Base-by-base conservation (phyloP, 2,329 filamentous ascomycete genomes). In the Cucurbitaria berberidis region DNA sequence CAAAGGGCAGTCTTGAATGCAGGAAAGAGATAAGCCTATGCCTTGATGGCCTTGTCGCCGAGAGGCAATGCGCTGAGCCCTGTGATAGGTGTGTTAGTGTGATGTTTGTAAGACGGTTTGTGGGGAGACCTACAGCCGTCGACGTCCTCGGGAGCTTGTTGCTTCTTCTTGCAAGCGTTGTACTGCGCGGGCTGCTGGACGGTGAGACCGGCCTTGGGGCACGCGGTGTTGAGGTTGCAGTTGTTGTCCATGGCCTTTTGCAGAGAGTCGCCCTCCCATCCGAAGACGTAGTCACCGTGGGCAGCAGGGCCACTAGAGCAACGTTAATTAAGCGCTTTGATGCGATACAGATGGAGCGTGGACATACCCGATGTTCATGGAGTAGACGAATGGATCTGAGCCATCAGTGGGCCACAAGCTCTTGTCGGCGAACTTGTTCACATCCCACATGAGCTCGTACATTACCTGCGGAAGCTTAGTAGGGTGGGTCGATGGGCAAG, bases 221-320 rank as follows among this genome's bases (percentile, higher is more conserved):
- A 73, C 9, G 62, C 65, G 1, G 42, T 59, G 59, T 73, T 71
- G 54, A 74, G 69, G 45, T 74, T 69, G 65, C 76, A 78, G 41
- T 67, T 58, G 44, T 73, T 74, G 55, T 77, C 75, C 72, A 77
- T 75, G 9, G 75, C 74, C 24, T 71, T 69, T 58, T 77, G 75
- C 30, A 78, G 74, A 24, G 74, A 70, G 53, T 78, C 77, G 26
- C 74, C 78, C 60, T 79, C 75, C 77, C 78, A 81, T 48, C 74
- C 74, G 5, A 76, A 73, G 29, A 78, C 73, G 59, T 78, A 78
- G 60, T 78, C 76, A 24, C 58, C 69, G 52, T 72, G 69, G 21
- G 69, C 69, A 30, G 68, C 69, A 18, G 68, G 35, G 36, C 69
- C 69, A 54, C 68, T 69, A 24, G 9, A 11, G 35, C 16, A 27